phyloP scores from a whole-genome alignment of 2,329 filamentous ascomycete species.

The Paraphaeosphaeria sporulosa region DNA sequence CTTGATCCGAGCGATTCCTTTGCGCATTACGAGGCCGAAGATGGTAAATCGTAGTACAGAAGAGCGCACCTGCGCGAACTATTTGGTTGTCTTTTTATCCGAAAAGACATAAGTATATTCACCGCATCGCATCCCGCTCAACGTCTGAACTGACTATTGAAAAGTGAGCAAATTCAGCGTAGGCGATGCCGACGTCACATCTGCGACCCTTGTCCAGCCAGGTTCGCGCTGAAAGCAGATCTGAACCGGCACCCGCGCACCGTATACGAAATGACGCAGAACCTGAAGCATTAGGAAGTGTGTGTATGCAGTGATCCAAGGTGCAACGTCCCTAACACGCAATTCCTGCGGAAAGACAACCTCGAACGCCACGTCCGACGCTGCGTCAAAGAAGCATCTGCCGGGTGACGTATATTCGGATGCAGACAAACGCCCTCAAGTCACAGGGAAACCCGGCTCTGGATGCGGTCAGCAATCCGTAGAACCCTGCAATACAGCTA shows the following conservation, averaged over 20 bases:
- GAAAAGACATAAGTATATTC: neutral
- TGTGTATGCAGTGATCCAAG: slow-evolving; percentile 7
- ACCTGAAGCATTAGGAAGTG: neutral
- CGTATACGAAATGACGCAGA: slow-evolving; percentile 13
- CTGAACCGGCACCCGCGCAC: slow-evolving; percentile 18
- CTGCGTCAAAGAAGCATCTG: neutral
- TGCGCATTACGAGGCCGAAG: no score
- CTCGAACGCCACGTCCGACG: slow-evolving; percentile 7
- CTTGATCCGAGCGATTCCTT: no score
- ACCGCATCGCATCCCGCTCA: neutral
- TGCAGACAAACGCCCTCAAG: no score
- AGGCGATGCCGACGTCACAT: slow-evolving; percentile 21
- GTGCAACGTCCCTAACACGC: slow-evolving; percentile 5
- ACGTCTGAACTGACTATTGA: slow-evolving; percentile 1
- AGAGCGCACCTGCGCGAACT: neutral
- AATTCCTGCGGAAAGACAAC: slow-evolving; percentile 8
- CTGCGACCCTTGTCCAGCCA: slow-evolving; percentile 16
- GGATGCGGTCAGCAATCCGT: neutral
- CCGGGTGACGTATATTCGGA: neutral
- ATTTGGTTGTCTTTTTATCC: neutral
- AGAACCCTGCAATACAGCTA: neutral
- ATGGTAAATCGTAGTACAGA: neutral
- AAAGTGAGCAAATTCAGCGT: slow-evolving; percentile 3
- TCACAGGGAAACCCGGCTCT: neutral
- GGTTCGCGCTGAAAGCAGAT: slow-evolving; percentile 22